Evolutionary conservation across 2,329 filamentous ascomycete genomes (phyloP).

Genomic region (Talaromyces rugulosus): DNA sequence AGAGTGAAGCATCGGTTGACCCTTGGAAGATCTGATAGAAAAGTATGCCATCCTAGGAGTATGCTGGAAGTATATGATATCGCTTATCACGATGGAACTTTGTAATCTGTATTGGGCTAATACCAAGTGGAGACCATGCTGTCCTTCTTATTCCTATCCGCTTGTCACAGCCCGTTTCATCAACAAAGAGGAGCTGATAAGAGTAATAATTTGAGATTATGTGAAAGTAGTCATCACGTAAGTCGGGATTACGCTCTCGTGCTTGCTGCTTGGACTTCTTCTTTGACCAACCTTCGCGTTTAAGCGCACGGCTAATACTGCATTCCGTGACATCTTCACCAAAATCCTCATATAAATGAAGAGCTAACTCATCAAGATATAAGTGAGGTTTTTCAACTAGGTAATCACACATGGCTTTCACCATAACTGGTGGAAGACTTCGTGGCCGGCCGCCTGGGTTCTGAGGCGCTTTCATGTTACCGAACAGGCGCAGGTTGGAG

Average conservation of each 20-base stretch:
- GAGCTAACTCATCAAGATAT: slow-evolving; percentile 27
- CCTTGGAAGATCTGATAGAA: slow-evolving; percentile 25
- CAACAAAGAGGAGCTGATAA: slow-evolving; percentile 14
- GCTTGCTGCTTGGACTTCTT: slow-evolving; percentile 27
- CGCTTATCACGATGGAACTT: slow-evolving; percentile 19
- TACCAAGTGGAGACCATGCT: slow-evolving; percentile 31
- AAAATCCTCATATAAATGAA: slow-evolving; percentile 26
- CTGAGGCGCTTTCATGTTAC: slow-evolving; percentile 12
- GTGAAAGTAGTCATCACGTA: slow-evolving; percentile 31
- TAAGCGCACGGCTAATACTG: slow-evolving; percentile 23
- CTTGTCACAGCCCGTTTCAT: slow-evolving; percentile 38
- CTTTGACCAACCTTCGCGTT: slow-evolving; percentile 24
- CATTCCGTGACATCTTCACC: slow-evolving; percentile 14
- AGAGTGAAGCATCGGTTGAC: slow-evolving; percentile 25
- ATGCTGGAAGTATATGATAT: slow-evolving; percentile 29
- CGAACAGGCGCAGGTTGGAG: slow-evolving; percentile 12
- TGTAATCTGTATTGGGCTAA: slow-evolving; percentile 22
- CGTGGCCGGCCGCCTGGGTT: slow-evolving; percentile 14
- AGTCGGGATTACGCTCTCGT: slow-evolving; percentile 27
- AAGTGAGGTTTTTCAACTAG: slow-evolving; percentile 27
- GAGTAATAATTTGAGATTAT: slow-evolving; percentile 21
- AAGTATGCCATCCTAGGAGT: slow-evolving; percentile 27
- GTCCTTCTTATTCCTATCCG: slow-evolving; percentile 29
- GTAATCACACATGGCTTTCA: slow-evolving; percentile 27
- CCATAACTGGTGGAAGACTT: slow-evolving; percentile 23